Percentiles rank a stretch among this genome's conserved stretches.
These are phyloP conservation scores for Lachancea fermentati DNA, from an alignment of 805 yeast species.

Conservation along the genomic window DNA sequence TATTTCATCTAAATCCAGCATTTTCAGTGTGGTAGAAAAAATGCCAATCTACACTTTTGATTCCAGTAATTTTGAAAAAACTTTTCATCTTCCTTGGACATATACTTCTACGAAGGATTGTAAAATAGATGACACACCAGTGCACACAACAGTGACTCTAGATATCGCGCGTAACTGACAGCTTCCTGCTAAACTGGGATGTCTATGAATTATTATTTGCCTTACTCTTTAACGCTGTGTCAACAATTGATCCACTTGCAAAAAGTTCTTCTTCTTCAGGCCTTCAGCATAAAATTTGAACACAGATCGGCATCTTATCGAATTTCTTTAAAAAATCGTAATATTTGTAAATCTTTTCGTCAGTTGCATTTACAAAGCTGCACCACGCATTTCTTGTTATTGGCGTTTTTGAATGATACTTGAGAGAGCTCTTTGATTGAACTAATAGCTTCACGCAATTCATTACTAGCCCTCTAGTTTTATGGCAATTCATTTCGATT, in stretches of 20 bases:
- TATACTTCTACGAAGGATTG: no score
- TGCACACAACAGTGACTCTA: no score
- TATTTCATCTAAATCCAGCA: no score
- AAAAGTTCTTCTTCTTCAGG: slow-evolving; percentile 55
- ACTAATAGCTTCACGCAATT: slow-evolving; percentile 25
- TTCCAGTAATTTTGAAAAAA: no score
- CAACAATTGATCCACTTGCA: slow-evolving; percentile 20
- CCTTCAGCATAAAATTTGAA: slow-evolving; percentile 50
- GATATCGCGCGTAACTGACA: neutral
- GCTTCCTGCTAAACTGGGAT: no score
- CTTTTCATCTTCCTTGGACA: no score
- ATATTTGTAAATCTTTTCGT: slow-evolving; percentile 30
- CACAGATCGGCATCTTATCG: slow-evolving; percentile 48
- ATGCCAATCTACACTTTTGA: no score
- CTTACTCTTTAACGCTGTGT: slow-evolving; percentile 11
- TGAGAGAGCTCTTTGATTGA: slow-evolving; percentile 8
- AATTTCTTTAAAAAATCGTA: slow-evolving; percentile 43
- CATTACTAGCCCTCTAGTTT: slow-evolving; percentile 32
- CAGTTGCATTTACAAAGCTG: slow-evolving; percentile 35
- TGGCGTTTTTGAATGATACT: slow-evolving; percentile 3
- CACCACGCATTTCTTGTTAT: slow-evolving; percentile 32
- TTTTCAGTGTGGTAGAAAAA: no score
- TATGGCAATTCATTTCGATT: slow-evolving; percentile 22
- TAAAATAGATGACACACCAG: no score
- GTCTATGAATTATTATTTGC: no score